Percentiles rank a stretch among this genome's conserved stretches.
These are phyloP conservation scores for Malassezia obtusa DNA, from an alignment of 1,284 basidiomycete genomes.

Conservation along the genomic window DNA sequence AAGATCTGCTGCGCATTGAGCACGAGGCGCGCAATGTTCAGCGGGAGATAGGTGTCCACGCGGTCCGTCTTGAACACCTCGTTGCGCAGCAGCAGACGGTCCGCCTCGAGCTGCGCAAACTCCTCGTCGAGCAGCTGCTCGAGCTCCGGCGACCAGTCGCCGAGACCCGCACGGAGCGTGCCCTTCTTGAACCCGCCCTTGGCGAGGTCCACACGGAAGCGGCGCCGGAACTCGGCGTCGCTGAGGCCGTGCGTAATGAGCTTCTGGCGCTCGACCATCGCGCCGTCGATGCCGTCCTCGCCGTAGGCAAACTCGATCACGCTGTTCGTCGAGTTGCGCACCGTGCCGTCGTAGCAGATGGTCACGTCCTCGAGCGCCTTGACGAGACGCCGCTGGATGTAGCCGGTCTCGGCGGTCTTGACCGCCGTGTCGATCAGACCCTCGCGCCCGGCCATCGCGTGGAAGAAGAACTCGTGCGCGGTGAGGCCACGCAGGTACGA, in stretches of 20 bases:
- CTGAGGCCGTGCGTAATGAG: conserved; percentile 79
- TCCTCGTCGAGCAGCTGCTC: conserved; percentile 84
- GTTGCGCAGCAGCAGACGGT: conserved; percentile 64
- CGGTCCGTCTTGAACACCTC: conserved; percentile 69
- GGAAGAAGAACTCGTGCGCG: conserved; percentile 99
- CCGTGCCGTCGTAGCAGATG: conserved; percentile 95
- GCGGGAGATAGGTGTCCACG: conserved; percentile 56
- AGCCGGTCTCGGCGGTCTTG: conserved; percentile 98
- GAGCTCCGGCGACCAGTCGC: conserved; percentile 72
- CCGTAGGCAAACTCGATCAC: conserved; percentile 94
- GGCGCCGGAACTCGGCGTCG: conserved; percentile 73
- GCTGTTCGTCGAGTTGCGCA: conserved; percentile 67
- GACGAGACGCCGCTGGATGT: conserved; percentile 93
- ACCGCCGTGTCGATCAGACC: conserved; percentile 98
- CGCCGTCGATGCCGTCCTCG: conserved; percentile 97
- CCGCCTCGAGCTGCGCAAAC: conserved; percentile 64
- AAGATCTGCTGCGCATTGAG: conserved; percentile 96
- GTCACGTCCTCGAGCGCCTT: conserved; percentile 96
- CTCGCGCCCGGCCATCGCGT: conserved; percentile 99
- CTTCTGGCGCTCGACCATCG: conserved; percentile 88
- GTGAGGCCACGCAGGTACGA: conserved; percentile 96
- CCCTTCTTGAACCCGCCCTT: conserved; percentile 53
- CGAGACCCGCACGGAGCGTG: conserved; percentile 83
- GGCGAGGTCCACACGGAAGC: conserved; percentile 82
- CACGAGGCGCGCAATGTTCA: conserved; percentile 80